Evolutionary conservation across 2,329 filamentous ascomycete genomes (phyloP), one percentile per base, ranked within the genome.

Genomic region (Pseudonectria buxi): DNA sequence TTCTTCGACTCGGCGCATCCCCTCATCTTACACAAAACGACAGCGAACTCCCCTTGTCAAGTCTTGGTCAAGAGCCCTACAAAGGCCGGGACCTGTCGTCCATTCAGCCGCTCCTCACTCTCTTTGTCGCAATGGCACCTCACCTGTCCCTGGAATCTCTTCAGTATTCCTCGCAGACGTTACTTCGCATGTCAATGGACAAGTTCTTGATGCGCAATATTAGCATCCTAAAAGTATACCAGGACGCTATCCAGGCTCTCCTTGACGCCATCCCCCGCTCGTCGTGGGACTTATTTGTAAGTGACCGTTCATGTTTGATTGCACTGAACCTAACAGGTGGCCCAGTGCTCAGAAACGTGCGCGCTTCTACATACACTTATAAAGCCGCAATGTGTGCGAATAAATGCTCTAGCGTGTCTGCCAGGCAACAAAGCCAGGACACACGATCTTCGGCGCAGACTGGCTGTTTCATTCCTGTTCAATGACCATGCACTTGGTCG

Each of bases 381-480:
- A 38, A 50, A 51, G 29, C 26, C 61, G 55, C 18, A 67, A 70
- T 43, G 57, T 68, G 62, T 86, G 3, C 74, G 78, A 35, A 67
- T 70, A 36, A 72, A 76, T 29, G 63, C 80, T 4, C 63, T 87
- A 10, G 60, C 69, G 13, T 68, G 71, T 28, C 67, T 90, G 12
- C 76, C 83, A 1, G 62, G 72, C 9, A 65, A 62, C 6, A 69
- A 64, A 4, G 49, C 64, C 0, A 58, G 58, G 12, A 59, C 74
- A 2, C 72, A 81, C 41, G 72, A 81, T 25, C 63, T 90, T 18
- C 73, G 81, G 24, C 71, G 81, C 10, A 68, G 80, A 24, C 67
- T 92, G 7, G 82, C 85, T 3, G 63, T 81, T 5, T 70, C 73
- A 2, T 80, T 77, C 44, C 66, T 86, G 43, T 74, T 85, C 41